A percentile compares a stretch with the other conserved stretches of the same genome.
Evolutionary conservation across 2,329 filamentous ascomycete species (phyloP).

Genomic region (Cercospora sesami): DNA sequence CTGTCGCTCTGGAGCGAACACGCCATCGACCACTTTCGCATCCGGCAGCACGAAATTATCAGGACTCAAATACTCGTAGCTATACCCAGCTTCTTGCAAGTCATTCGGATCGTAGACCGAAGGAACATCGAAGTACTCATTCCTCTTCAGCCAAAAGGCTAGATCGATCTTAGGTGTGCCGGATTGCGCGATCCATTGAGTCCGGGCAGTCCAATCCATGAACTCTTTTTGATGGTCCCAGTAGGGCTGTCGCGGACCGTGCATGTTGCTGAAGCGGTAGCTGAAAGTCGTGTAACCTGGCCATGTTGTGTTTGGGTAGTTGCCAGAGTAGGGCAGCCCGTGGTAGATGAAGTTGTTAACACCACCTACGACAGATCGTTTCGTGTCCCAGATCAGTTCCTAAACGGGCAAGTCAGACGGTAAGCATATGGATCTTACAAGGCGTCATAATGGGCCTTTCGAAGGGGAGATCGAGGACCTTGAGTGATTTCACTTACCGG

Average conservation of each 20-base stretch:
- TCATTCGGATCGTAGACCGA: conserved; percentile 31
- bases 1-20: conserved; percentile 44
- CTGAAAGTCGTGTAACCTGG: conserved; percentile 50
- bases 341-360: conserved; percentile 51
- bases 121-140: conserved; percentile 19
- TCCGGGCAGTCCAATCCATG: conserved; percentile 43
- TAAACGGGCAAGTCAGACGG: background rate
- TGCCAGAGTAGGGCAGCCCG: conserved; percentile 44
- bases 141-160: conserved; percentile 42
- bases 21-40: conserved; percentile 41
- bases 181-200: conserved; percentile 42
- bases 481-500: conserved; percentile 14
- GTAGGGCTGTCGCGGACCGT: conserved; percentile 44
- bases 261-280: conserved; percentile 47
- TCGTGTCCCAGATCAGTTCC: conserved; percentile 41
- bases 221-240: conserved; percentile 45
- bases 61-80: conserved; percentile 50
- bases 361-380: conserved; percentile 44
- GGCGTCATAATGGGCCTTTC: too few relatives aligned
- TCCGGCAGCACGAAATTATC: conserved; percentile 47
- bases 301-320: conserved; percentile 53
- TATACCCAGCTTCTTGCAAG: conserved; percentile 29
- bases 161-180: conserved; percentile 47
- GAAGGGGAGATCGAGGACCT: background rate
- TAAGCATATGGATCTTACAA: too few relatives aligned